Base-by-base conservation (phyloP, 2,329 filamentous ascomycete species). In the Fusarium odoratissimum region DNA sequence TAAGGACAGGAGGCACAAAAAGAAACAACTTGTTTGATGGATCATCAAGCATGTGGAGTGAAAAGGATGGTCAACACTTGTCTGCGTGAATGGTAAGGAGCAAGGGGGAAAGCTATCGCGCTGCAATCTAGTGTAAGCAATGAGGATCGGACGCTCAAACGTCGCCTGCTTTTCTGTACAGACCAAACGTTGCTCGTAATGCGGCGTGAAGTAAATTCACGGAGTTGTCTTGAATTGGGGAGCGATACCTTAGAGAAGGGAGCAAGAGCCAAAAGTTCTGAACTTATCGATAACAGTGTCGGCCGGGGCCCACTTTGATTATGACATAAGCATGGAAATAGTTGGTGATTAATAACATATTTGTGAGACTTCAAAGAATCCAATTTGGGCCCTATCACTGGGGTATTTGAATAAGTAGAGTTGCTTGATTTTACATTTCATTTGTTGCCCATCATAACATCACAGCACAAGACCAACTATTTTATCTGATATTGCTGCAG, bases 11-110 rank as follows among this genome's bases (percentile, higher is more conserved):
- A 40, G 60, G 45, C 46, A 45, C 41, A 41, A 56, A 60, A 64
- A 66, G 38, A 64, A 42, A 57, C 23, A 25, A 54, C 28, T 57
- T 54, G 62, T 62, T 65, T 56, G 57, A 61, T 42, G 48, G 56
- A 23, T 46, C 45, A 67, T 59, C 73, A 74, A 70, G 59, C 62
- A 61, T 62, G 35, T 40, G 37, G 44, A 35, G 64, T 51, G 35
- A 67, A 42, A 40, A 37, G 23, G 54, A 44, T 38, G 64, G 38
- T 51, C 57, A 76, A 77, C 76, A 77, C 76, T 77, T 76, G 72
- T 77, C 75, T 77, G 71, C 58, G 70, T 67, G 40, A 38, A 41
- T 44, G 57, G 54, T 23, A 51, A 48, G 58, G 51, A 60, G 60
- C 49, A 69, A 60, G 28, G 44, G 45, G 60, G 57, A 41, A 38